Evolutionary conservation across 257 asterid species (phyloP), one percentile per base, ranked within the genome.

Genomic region (Ilex asprella): DNA sequence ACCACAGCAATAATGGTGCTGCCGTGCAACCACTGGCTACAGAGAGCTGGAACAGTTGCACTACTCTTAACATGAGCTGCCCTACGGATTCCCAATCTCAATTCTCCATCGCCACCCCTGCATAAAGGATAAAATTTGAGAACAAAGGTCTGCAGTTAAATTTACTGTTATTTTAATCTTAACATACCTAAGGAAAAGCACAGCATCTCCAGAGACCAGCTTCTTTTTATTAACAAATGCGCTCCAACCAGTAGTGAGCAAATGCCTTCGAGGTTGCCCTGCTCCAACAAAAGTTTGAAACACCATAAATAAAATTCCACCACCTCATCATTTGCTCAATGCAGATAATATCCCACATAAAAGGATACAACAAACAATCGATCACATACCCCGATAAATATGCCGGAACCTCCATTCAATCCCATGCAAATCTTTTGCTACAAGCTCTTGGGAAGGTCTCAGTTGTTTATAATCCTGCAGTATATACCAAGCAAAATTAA

Each of bases 71-170:
- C 78, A 58, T 87, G 95, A n/a, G 79, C 79, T 67, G 96, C 94
- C 82, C 99, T 79, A 69, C 99, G 92, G 75, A 89, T 81, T 62
- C 99, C 99, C 60, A 93, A 88, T 86, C 97, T 82, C 46, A 93
- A 89, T 75, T 84, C 95, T 65, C 99, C 97, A 73, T 89, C 96
- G 54, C 90, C 99, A 15, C 88, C 94, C 85, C 99, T 93, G 82
- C 62, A 60, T 31, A 76, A 16, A 67, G 53, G 11, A 16, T 29
- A 14, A 12, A 3, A 55, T 29, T 55, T 62, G 59, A 58, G 62
- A 67, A 60, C 39, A 30, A 27, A 1, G 67, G 70, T 12, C 50
- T 32, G 15, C 55, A 10, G 51, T 10, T 47, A 39, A 65, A 53
- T 31, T 35, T 51, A 6, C 16, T 41, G 14, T 29, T 56, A 6